Conservation (phyloP, 2,329 filamentous ascomycete genomes). For the Trichoderma sp. region DNA sequence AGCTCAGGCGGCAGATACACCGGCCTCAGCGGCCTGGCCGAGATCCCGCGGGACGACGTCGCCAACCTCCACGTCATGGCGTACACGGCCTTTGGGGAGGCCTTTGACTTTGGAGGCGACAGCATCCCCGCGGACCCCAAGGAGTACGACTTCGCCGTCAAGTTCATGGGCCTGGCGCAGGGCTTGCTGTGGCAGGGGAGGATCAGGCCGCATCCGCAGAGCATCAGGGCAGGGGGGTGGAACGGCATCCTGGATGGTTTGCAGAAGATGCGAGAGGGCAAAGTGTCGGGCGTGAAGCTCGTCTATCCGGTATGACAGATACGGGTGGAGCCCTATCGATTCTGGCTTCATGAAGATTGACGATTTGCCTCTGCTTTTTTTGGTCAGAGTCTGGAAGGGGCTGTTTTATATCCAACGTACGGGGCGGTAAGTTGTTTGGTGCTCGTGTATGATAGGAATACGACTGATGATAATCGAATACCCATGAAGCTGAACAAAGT, state of each 20-base stretch:
- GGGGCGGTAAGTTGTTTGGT: neutral
- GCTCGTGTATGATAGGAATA: neutral
- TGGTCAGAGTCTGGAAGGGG: neutral
- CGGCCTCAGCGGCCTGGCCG: conserved; percentile 43
- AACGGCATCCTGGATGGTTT: conserved; percentile 39
- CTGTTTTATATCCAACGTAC: too few relatives aligned
- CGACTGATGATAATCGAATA: neutral
- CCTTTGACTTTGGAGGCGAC: conserved; percentile 35
- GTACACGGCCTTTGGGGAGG: conserved; percentile 47
- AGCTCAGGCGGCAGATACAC: conserved; percentile 43
- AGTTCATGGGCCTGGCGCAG: conserved; percentile 43
- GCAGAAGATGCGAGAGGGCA: conserved; percentile 38
- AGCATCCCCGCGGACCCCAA: conserved; percentile 34
- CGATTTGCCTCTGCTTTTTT: neutral
- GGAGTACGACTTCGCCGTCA: conserved; percentile 43
- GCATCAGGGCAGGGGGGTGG: conserved; percentile 34
- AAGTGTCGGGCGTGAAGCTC: conserved; percentile 49
- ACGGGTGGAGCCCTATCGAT: neutral
- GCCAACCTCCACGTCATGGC: conserved; percentile 43
- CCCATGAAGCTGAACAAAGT: too few relatives aligned
- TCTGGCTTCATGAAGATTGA: neutral
- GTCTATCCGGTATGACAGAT: conserved; percentile 40
- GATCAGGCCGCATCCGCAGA: conserved; percentile 42
- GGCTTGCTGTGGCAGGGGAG: conserved; percentile 43
- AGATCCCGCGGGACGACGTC: conserved; percentile 41